A percentile compares a stretch with the other conserved stretches of the same genome.
Evolutionary conservation across 768 basidiomycete genomes (phyloP).

Genomic region (Amanita phalloides): DNA sequence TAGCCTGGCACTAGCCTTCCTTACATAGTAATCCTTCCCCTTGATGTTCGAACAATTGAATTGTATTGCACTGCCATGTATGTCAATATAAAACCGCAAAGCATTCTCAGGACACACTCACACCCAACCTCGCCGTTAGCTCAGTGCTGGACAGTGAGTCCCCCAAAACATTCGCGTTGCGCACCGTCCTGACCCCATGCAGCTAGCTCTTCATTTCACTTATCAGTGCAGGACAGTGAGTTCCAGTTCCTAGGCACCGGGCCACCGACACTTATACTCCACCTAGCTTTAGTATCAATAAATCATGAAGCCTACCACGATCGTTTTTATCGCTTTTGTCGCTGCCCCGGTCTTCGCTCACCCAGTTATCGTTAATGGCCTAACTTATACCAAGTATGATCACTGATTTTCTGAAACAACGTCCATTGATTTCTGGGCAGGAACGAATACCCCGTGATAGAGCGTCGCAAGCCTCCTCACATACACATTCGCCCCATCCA

Average conservation of each 20-base stretch:
- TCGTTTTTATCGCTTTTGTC: not conserved
- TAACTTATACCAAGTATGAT: too few relatives aligned
- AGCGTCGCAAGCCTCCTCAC: too few relatives aligned
- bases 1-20: too few relatives aligned
- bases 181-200: not conserved
- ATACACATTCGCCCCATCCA: too few relatives aligned
- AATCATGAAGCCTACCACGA: not conserved
- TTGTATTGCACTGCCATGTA: too few relatives aligned
- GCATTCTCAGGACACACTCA: not conserved
- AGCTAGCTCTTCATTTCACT: not conserved
- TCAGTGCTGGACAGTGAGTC: constrained; percentile 3
- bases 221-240: constrained; percentile 3
- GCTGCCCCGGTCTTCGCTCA: not conserved
- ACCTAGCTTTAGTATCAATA: not conserved
- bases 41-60: too few relatives aligned
- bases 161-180: not conserved
- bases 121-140: not conserved
- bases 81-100: too few relatives aligned
- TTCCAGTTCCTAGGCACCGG: not conserved
- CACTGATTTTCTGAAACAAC: too few relatives aligned
- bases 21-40: too few relatives aligned
- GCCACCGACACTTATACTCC: not conserved
- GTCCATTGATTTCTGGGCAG: too few relatives aligned
- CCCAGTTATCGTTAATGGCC: not conserved
- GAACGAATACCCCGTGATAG: too few relatives aligned